Base-by-base conservation (phyloP, 2,329 filamentous ascomycete species). In the Tricladium varicosporioides region DNA sequence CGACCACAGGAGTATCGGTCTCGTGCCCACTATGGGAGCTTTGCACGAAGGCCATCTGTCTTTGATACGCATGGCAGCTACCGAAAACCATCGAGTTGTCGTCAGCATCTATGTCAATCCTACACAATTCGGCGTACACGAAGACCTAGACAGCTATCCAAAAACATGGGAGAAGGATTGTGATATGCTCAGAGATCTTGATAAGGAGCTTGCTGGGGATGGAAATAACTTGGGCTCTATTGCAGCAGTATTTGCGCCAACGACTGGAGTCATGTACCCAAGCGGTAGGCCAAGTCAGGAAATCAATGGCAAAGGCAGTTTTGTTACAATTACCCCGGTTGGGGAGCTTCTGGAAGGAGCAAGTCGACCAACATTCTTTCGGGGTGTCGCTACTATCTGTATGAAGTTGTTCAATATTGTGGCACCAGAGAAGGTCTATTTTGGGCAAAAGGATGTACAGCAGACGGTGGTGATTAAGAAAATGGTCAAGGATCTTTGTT, bases 371-470 rank as follows among this genome's bases (percentile, higher is more conserved):
- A 95, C 95, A 45, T 99, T 99, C 74, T 99, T 99, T 75, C 83
- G 94, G 49, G 94, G 94, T 42, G 94, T 99, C 33, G 92, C 94
- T 16, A 99, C 94, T 1, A 88, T 99, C 1, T 97, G 92, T 76
- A 94, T 93, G 83, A 99, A 95, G 75, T 76, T 95, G 13, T 93
- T 95, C 75, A 92, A 92, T 68, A 89, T 92, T 54, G 86, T 91
- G 47, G 80, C 84, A 62, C 88, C 91, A 3, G 87, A 92, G 56
- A 82, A 82, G 46, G 90, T 91, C 5, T 94, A 96, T 75, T 97
- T 99, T 76, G 94, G 94, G 3, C 94, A 97, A 73, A 99, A 99
- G 76, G 94, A 99, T 72, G 85, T 97, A 16, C 94, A 99, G 77
- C 94, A 99, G 75, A 96, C 92, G 0, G 89, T 96, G 15, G 83